Percentiles rank a stretch among this genome's conserved stretches.
phyloP scores from a whole-genome alignment of 768 basidiomycete species.

The Cytidiella melzeri region DNA sequence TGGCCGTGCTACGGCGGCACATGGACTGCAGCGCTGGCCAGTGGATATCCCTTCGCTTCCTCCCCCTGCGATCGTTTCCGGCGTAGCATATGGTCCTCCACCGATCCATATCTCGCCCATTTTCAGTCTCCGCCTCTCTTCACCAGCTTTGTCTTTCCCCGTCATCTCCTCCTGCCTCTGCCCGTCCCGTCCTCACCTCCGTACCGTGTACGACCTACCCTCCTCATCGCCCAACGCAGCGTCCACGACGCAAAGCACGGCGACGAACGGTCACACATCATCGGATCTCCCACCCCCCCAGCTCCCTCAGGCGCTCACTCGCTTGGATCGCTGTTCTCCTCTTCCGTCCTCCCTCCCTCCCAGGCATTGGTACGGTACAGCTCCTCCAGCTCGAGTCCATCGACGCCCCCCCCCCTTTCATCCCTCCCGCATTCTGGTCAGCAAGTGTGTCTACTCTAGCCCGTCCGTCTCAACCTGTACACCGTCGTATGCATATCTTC shows the following conservation, averaged over 20 bases:
- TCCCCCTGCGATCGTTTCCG: conserved; percentile 10
- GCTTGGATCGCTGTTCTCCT: neutral
- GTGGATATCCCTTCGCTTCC: no score
- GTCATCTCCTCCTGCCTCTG: conserved; percentile 18
- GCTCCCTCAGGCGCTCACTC: neutral
- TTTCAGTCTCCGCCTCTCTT: conserved; percentile 17
- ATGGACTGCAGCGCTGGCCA: no score
- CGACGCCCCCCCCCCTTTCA: conserved; percentile 12
- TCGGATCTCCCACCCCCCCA: conserved; percentile 1
- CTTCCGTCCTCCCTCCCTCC: neutral
- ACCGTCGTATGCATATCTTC: conserved; percentile 13
- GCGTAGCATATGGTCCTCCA: conserved; percentile 10
- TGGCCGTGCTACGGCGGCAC: no score
- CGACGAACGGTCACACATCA: conserved; percentile 4
- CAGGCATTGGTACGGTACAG: conserved; percentile 6
- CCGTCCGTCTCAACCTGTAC: conserved; percentile 1
- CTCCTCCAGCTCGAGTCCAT: conserved; percentile 21
- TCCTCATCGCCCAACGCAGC: conserved; percentile 7
- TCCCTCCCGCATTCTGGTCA: neutral
- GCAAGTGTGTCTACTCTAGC: neutral
- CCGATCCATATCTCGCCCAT: conserved; percentile 16
- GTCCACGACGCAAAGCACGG: conserved; percentile 3
- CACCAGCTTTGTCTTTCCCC: conserved; percentile 23
- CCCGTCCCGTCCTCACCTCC: conserved; percentile 24
- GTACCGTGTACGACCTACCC: conserved; percentile 1